phyloP scores from a whole-genome alignment of 257 asterid genomes.

The Scutellaria barbata region DNA sequence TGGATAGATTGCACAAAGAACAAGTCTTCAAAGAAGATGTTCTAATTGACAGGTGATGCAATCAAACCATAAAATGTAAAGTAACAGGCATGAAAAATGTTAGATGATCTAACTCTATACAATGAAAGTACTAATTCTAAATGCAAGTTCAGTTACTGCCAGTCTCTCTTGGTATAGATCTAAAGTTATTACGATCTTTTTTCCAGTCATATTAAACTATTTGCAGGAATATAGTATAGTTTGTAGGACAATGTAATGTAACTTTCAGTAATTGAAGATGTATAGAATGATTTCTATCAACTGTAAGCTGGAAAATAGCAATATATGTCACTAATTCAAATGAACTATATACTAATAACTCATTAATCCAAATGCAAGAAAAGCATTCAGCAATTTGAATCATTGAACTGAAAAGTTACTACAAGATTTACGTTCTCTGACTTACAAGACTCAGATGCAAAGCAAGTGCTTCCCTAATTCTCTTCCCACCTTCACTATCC shows the following conservation, averaged over 20 bases:
- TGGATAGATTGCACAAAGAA: constrained; percentile 58
- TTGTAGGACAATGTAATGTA: constrained; percentile 17
- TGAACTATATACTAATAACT: background rate
- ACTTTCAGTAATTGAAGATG: constrained; percentile 23
- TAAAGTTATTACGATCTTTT: constrained; percentile 13
- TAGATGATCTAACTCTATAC: constrained; percentile 7
- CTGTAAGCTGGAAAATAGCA: background rate
- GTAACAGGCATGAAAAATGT: background rate
- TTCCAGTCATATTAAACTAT: constrained; percentile 27
- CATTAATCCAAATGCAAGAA: background rate
- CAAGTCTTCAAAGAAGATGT: constrained; percentile 46
- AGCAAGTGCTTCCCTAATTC: constrained; percentile 73
- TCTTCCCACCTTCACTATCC: constrained; percentile 63
- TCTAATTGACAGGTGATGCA: constrained; percentile 14
- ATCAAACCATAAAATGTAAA: constrained; percentile 1
- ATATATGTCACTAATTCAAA: background rate
- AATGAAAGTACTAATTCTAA: constrained; percentile 2
- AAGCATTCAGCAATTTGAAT: constrained; percentile 30
- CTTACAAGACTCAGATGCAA: constrained; percentile 68
- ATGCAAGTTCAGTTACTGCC: constrained; percentile 3
- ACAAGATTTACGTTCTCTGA: constrained; percentile 52
- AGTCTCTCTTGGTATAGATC: constrained; percentile 21
- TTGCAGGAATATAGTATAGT: constrained; percentile 15
- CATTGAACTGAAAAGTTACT: constrained; percentile 25
- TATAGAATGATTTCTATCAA: constrained; percentile 7